These are phyloP conservation scores for Penicillium soppii DNA, from an alignment of 495 filamentous ascomycete species.

Conservation along the genomic window DNA sequence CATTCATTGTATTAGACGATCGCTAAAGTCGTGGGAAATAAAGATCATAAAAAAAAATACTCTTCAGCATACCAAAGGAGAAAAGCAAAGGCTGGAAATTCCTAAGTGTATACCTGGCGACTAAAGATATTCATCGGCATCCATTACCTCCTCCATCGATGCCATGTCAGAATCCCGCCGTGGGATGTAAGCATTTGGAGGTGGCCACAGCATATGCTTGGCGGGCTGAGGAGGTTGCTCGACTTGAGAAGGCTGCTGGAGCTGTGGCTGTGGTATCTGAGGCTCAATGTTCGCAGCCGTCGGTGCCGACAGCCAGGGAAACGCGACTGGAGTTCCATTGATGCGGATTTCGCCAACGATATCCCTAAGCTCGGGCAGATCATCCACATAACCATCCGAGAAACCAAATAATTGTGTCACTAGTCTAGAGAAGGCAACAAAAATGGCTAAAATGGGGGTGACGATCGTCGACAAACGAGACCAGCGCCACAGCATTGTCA, in stretches of 20 bases:
- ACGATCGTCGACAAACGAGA: conserved; percentile 34
- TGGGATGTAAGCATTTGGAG: conserved; percentile 9
- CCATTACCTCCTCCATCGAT: conserved; percentile 24
- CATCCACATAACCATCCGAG: conserved; percentile 48
- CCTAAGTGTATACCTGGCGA: neutral
- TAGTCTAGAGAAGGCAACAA: conserved; percentile 32
- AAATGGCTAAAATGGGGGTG: conserved; percentile 31
- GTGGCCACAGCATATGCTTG: conserved; percentile 16
- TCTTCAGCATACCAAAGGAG: no score
- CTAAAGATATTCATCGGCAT: conserved; percentile 38
- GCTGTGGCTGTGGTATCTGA: conserved; percentile 10
- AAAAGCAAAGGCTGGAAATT: neutral
- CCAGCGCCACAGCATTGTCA: conserved; percentile 50
- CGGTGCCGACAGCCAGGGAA: conserved; percentile 25
- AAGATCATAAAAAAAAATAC: no score
- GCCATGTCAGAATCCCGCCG: conserved; percentile 15
- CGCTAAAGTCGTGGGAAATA: neutral
- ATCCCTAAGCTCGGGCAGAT: conserved; percentile 22
- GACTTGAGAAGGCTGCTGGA: neutral
- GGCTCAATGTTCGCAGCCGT: neutral
- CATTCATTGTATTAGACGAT: neutral
- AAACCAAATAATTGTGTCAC: conserved; percentile 37
- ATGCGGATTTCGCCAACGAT: conserved; percentile 36
- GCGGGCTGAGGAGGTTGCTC: conserved; percentile 5
- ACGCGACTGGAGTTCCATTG: conserved; percentile 28